These are phyloP conservation scores for Inonotus obliquus DNA, from an alignment of 1,284 basidiomycete genomes.

Conservation along the genomic window DNA sequence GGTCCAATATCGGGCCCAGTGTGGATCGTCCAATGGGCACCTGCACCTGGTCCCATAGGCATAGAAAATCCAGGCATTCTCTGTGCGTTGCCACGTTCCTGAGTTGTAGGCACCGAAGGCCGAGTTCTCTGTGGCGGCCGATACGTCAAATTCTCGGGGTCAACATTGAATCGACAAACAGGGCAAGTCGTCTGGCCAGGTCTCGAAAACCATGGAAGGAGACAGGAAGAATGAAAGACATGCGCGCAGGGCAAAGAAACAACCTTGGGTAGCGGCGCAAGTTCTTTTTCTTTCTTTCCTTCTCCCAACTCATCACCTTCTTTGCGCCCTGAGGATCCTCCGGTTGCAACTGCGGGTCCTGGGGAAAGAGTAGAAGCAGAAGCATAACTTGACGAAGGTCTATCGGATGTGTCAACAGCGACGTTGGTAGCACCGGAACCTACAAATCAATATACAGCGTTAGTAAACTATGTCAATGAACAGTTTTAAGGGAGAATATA, in stretches of 20 bases:
- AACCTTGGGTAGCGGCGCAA: conserved; percentile 33
- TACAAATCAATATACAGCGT: not conserved
- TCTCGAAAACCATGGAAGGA: conserved; percentile 74
- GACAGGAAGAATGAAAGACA: conserved; percentile 70
- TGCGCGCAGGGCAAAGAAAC: conserved; percentile 72
- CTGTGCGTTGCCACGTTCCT: not conserved
- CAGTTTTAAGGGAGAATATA: not conserved
- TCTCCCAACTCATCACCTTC: conserved; percentile 18
- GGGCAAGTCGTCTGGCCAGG: conserved; percentile 75
- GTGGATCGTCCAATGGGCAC: not conserved
- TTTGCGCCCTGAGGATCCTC: conserved; percentile 25
- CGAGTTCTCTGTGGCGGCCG: conserved; percentile 23
- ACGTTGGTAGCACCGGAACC: not conserved
- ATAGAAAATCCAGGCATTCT: not conserved
- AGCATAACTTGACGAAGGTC: not conserved
- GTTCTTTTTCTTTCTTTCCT: not conserved
- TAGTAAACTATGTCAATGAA: not conserved
- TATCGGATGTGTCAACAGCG: not conserved
- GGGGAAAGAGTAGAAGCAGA: not conserved
- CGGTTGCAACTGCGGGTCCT: not conserved
- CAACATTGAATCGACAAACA: conserved; percentile 74
- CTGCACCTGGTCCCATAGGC: not conserved
- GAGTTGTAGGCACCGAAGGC: conserved; percentile 14
- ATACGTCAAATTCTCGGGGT: conserved; percentile 68
- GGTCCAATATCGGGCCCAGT: not conserved